These are phyloP conservation scores for Gelatoporia subvermispora DNA, from an alignment of 768 basidiomycete genomes.

Conservation along the genomic window DNA sequence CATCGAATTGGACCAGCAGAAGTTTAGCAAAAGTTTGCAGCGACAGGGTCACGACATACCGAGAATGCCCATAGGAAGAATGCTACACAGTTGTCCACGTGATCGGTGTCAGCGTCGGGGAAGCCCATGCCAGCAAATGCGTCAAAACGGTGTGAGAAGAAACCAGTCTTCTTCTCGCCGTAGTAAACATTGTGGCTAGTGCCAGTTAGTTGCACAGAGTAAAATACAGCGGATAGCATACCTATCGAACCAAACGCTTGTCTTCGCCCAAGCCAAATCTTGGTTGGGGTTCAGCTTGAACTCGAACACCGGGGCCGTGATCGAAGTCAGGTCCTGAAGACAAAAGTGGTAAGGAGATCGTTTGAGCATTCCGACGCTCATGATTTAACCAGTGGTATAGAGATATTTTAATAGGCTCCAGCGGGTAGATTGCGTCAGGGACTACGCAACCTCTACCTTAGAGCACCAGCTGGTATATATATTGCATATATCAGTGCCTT, in stretches of 20 bases:
- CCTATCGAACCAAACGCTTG: constrained; percentile 33
- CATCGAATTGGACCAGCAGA: constrained; percentile 25
- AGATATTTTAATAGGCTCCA: no score
- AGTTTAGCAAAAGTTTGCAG: not conserved
- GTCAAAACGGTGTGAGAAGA: constrained; percentile 34
- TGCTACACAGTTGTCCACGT: constrained; percentile 31
- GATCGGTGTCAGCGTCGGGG: constrained; percentile 31
- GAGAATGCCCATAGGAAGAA: constrained; percentile 37
- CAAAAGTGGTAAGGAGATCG: constrained; percentile 31
- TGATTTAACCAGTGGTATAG: constrained; percentile 6
- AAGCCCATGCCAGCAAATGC: constrained; percentile 34
- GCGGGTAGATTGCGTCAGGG: no score
- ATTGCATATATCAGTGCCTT: no score
- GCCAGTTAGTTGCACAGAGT: not conserved
- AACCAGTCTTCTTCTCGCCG: constrained; percentile 29
- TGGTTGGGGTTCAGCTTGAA: constrained; percentile 29
- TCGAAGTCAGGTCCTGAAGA: constrained; percentile 30
- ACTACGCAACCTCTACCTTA: no score
- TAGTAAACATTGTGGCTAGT: constrained; percentile 29
- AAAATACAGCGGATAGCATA: not conserved
- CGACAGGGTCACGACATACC: constrained; percentile 16
- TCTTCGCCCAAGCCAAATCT: constrained; percentile 28
- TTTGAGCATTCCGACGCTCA: constrained; percentile 20
- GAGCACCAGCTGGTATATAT: no score
- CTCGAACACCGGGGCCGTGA: constrained; percentile 32